These are phyloP conservation scores for Pseudoturritis turrita DNA, from an alignment of 345 rosid genomes.

Conservation along the genomic window DNA sequence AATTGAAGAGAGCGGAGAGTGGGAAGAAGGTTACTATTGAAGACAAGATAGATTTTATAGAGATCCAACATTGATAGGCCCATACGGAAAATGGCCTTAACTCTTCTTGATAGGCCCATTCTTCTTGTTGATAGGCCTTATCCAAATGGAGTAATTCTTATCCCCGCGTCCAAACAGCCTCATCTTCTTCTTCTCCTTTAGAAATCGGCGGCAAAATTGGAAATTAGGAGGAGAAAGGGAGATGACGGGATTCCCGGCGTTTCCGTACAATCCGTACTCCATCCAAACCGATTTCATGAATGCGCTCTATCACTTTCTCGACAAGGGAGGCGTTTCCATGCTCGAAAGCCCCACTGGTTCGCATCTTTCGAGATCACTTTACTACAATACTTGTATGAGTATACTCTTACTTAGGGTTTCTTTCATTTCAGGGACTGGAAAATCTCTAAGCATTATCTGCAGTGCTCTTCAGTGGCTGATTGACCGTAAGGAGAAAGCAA, in stretches of 20 bases:
- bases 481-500: constrained; percentile 48
- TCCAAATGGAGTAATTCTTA: background rate
- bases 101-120: background rate
- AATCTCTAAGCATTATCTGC: constrained; percentile 85
- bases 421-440: constrained; percentile 67
- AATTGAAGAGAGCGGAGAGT: background rate
- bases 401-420: background rate
- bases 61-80: background rate
- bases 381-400: background rate
- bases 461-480: constrained; percentile 78
- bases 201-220: constrained; percentile 23
- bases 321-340: constrained; percentile 88
- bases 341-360: constrained; percentile 95
- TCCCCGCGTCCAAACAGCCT: constrained; percentile 6
- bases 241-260: constrained; percentile 47
- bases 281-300: constrained; percentile 86
- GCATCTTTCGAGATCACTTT: background rate
- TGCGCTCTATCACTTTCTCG: constrained; percentile 70
- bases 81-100: background rate
- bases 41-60: background rate
- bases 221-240: too few species aligned
- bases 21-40: too few species aligned
- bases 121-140: background rate
- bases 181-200: background rate
- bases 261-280: constrained; percentile 76